Evolutionary conservation across 192 early-diverging fungal genomes (phyloP).

Genomic region (Spinellus fusiger): DNA sequence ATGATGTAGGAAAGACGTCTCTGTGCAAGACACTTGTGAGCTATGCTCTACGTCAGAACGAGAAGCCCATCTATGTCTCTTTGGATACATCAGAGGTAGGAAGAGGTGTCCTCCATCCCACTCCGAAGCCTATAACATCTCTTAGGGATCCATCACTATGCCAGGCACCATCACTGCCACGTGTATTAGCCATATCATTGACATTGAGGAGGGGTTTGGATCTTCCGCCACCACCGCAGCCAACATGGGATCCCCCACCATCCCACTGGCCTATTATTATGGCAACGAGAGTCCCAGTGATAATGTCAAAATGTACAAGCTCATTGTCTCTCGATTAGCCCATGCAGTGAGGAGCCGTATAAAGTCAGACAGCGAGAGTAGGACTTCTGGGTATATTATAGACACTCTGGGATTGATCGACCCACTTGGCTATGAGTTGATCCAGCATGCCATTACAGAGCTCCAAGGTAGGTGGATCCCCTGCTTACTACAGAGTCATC

Average conservation of each 20-base stretch:
- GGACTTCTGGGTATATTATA: constrained; percentile 74
- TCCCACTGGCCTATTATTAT: constrained; percentile 88
- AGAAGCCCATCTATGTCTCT: constrained; percentile 76
- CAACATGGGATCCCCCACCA: constrained; percentile 55
- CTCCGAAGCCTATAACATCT: not conserved
- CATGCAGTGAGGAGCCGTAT: constrained; percentile 56
- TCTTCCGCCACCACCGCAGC: constrained; percentile 62
- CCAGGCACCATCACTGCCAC: constrained; percentile 83
- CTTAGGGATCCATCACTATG: constrained; percentile 56
- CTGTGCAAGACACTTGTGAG: constrained; percentile 81
- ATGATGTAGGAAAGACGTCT: constrained; percentile 90
- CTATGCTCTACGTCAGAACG: constrained; percentile 73
- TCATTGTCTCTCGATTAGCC: constrained; percentile 59
- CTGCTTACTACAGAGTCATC: not conserved
- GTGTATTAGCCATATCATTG: constrained; percentile 68
- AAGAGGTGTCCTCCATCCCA: not conserved
- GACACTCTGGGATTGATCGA: constrained; percentile 85
- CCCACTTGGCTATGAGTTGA: constrained; percentile 61
- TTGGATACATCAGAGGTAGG: constrained; percentile 75
- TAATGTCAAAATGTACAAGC: constrained; percentile 77
- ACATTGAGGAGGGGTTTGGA: constrained; percentile 78
- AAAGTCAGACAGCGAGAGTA: constrained; percentile 53
- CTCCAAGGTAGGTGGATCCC: constrained; percentile 50
- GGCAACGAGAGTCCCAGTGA: constrained; percentile 72
- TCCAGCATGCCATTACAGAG: constrained; percentile 63